A percentile compares a stretch with the other conserved stretches of the same genome.
Conservation (phyloP, 2,329 filamentous ascomycete genomes). For the Pseudogymnoascus sp. region DNA sequence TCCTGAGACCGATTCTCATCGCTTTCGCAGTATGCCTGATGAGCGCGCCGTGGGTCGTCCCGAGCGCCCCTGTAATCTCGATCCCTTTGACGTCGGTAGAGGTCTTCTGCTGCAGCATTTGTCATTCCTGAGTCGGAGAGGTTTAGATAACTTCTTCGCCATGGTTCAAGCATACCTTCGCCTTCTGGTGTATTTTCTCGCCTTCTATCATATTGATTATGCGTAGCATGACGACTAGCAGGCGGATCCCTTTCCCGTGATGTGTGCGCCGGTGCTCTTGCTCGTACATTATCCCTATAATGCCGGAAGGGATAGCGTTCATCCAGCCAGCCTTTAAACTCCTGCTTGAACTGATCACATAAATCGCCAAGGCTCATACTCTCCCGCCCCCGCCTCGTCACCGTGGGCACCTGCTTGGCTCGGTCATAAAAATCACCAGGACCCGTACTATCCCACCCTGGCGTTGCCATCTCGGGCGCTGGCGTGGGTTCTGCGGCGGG, state of each 20-base stretch:
- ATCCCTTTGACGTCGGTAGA: neutral
- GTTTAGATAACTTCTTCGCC: neutral
- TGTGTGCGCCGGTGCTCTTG: neutral
- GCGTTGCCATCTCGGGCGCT: neutral
- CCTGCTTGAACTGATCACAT: neutral
- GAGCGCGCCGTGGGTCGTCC: neutral
- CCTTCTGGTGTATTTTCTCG: neutral
- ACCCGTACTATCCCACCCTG: neutral
- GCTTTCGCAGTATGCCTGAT: neutral
- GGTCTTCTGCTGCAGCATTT: neutral
- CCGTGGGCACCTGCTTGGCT: neutral
- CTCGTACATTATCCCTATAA: neutral
- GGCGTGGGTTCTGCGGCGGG: neutral
- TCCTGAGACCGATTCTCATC: neutral
- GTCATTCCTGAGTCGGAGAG: neutral
- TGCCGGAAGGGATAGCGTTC: neutral
- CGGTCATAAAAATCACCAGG: neutral
- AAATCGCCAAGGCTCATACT: neutral
- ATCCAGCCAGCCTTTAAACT: neutral
- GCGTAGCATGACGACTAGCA: neutral
- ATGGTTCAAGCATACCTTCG: neutral
- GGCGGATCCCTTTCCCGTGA: neutral
- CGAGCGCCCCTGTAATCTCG: neutral
- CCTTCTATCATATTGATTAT: neutral
- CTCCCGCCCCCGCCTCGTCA: neutral